phyloP scores from a whole-genome alignment of 257 asterid species.

The Solanum bulbocastanum region DNA sequence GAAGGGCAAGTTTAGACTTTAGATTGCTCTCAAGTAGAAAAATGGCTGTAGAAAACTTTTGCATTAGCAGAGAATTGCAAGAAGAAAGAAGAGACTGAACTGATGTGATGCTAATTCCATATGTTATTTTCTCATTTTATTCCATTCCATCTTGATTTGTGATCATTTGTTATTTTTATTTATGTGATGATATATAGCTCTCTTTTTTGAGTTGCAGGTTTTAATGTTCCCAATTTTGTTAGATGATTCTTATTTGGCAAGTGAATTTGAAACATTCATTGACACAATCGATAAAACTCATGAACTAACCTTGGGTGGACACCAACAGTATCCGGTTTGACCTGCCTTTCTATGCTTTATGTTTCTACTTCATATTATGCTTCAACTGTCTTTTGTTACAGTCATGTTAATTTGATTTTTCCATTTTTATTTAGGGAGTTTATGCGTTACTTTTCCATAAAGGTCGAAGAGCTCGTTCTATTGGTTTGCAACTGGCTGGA shows the following conservation, averaged over 20 bases:
- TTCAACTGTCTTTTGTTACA: background rate
- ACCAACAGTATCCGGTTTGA: constrained; percentile 86
- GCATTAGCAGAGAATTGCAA: background rate
- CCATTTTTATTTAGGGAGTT: constrained; percentile 49
- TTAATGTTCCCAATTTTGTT: constrained; percentile 78
- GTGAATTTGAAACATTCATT: constrained; percentile 68
- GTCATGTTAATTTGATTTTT: background rate
- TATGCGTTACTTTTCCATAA: constrained; percentile 74
- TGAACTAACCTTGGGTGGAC: constrained; percentile 79
- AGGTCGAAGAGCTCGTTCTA: constrained; percentile 84
- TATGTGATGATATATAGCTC: background rate
- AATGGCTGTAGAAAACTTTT: background rate
- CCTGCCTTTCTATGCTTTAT: constrained; percentile 4
- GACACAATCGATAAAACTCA: constrained; percentile 85
- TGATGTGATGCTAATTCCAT: background rate
- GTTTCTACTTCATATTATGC: constrained; percentile 7
- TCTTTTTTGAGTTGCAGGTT: constrained; percentile 36
- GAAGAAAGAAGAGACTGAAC: background rate
- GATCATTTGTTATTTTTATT: background rate
- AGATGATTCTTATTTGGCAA: constrained; percentile 66
- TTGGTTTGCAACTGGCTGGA: constrained; percentile 88
- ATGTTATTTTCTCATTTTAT: background rate
- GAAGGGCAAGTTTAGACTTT: background rate
- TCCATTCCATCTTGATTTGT: background rate
- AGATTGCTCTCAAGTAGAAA: background rate